These are phyloP conservation scores for Phoenix dactylifera DNA, from an alignment of 176 grass and related monocot genomes.

Conservation along the genomic window DNA sequence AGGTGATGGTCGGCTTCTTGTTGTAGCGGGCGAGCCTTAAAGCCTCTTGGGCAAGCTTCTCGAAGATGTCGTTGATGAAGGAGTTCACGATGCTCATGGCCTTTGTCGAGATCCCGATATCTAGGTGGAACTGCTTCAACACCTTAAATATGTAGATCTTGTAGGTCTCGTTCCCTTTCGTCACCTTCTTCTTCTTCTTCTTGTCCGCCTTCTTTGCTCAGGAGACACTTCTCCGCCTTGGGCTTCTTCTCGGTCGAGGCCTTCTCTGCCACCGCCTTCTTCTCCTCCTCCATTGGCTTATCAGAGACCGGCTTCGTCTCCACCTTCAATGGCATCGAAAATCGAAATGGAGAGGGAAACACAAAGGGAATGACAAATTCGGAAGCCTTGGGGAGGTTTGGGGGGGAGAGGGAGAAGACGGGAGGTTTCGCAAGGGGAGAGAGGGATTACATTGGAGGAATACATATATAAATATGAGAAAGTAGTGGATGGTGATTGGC, in stretches of 20 bases:
- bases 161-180: constrained; percentile 6
- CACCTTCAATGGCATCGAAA: constrained; percentile 12
- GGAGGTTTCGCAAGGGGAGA: too few relatives aligned
- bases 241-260: constrained; percentile 24
- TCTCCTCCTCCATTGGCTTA: constrained; percentile 17
- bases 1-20: constrained; percentile 25
- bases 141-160: constrained; percentile 8
- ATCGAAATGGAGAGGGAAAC: neutral
- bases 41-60: neutral
- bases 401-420: too few relatives aligned
- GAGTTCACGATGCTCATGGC: neutral
- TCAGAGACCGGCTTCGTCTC: constrained; percentile 20
- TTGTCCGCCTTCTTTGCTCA: constrained; percentile 9
- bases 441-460: too few relatives aligned
- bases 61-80: neutral
- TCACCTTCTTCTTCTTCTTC: constrained; percentile 8
- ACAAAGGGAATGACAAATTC: too few relatives aligned
- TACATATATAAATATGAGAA: too few relatives aligned
- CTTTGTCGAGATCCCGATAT: constrained; percentile 12
- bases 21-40: constrained; percentile 14
- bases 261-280: constrained; percentile 7
- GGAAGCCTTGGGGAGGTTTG: too few relatives aligned
- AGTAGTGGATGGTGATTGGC: too few relatives aligned
- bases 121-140: constrained; percentile 3
- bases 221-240: constrained; percentile 26